A percentile compares a stretch with the other conserved stretches of the same genome.
These are phyloP conservation scores for Narthecium ossifragum DNA, from an alignment of 106 monocot genomes.

Conservation along the genomic window DNA sequence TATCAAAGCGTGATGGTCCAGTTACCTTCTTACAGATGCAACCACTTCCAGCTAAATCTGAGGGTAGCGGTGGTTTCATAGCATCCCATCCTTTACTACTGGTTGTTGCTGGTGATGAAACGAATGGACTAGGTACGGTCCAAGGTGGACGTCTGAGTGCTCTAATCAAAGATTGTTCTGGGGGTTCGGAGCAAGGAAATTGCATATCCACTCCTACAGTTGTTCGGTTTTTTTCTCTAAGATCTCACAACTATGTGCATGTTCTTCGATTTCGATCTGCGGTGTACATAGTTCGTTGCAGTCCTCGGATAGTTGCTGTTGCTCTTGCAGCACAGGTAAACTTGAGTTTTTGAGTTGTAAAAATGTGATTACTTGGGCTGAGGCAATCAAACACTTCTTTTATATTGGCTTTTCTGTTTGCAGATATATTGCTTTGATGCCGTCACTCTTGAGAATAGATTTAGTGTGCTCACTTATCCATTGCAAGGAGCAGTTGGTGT, in stretches of 20 bases:
- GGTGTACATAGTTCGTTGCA: slow-evolving; percentile 90
- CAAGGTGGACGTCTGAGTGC: slow-evolving; percentile 86
- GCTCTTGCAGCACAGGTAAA: slow-evolving; percentile 89
- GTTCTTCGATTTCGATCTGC: slow-evolving; percentile 87
- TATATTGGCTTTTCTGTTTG: slow-evolving; percentile 9
- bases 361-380: slow-evolving; percentile 3
- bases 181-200: slow-evolving; percentile 42
- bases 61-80: slow-evolving; percentile 57
- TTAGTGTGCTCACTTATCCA: slow-evolving; percentile 89
- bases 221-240: slow-evolving; percentile 91
- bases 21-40: slow-evolving; percentile 95
- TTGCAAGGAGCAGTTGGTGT: slow-evolving; percentile 70
- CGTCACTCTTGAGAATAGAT: slow-evolving; percentile 88
- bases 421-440: slow-evolving; percentile 99
- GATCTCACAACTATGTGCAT: slow-evolving; percentile 79
- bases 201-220: slow-evolving; percentile 66
- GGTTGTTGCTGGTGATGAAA: slow-evolving; percentile 94
- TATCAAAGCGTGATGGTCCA: slow-evolving; percentile 90
- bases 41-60: slow-evolving; percentile 52
- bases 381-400: neutral
- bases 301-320: slow-evolving; percentile 86
- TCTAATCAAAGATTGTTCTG: slow-evolving; percentile 49
- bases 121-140: slow-evolving; percentile 70
- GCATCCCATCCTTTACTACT: slow-evolving; percentile 81
- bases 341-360: neutral